phyloP scores from a whole-genome alignment of 306 rosid species.

The Malus sylvestris region DNA sequence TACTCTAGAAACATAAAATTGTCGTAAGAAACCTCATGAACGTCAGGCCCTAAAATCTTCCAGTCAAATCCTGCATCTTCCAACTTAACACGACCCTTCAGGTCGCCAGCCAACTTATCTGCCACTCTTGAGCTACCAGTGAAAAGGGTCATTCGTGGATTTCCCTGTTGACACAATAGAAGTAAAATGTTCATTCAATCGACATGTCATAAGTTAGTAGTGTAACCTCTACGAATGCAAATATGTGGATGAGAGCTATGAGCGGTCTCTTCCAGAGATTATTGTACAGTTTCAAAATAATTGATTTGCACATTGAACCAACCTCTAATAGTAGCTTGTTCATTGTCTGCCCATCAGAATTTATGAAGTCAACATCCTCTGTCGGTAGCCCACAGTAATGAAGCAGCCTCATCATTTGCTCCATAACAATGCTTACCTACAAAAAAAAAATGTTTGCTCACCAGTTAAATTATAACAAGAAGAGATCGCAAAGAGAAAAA shows the following conservation, averaged over 20 bases:
- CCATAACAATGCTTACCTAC: conserved; percentile 98
- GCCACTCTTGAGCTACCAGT: conserved; percentile 99
- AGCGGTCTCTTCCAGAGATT: not conserved
- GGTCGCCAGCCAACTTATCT: conserved; percentile 73
- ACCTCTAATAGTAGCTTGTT: conserved; percentile 83
- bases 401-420: conserved; percentile 88
- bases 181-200: conserved; percentile 5
- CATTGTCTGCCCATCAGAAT: conserved; percentile 91
- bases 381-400: conserved; percentile 80
- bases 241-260: not conserved
- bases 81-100: conserved; percentile 80
- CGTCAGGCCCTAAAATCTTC: conserved; percentile 96
- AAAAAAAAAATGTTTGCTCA: not conserved
- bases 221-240: not conserved
- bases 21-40: conserved; percentile 60
- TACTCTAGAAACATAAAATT: conserved; percentile 4
- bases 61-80: conserved; percentile 99
- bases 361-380: conserved; percentile 85
- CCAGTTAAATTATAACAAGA: not conserved
- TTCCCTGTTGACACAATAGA: conserved; percentile 46
- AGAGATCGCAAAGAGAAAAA: not conserved
- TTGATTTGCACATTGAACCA: conserved; percentile 7
- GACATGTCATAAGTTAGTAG: not conserved
- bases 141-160: conserved; percentile 89
- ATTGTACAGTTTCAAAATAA: not conserved